phyloP scores from a whole-genome alignment of 305 asterid genomes.

The Fraxinus xanthoxyloides region DNA sequence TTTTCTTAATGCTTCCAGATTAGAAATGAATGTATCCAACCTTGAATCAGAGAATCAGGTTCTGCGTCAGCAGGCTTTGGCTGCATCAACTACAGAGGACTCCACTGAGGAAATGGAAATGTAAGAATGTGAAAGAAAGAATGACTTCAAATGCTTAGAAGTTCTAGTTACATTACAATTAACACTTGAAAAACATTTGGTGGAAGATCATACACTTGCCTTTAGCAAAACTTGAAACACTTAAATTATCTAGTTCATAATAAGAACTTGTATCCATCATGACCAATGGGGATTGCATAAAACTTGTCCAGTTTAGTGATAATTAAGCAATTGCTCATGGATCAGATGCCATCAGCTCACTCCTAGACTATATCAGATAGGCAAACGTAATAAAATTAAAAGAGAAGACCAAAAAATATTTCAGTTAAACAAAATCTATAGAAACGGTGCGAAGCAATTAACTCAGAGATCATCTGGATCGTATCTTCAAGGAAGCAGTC shows the following conservation, averaged over 20 bases:
- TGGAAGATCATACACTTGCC: slow-evolving; percentile 1
- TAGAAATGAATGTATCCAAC: slow-evolving; percentile 72
- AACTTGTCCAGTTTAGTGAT: background rate
- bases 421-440: slow-evolving; percentile 4
- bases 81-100: slow-evolving; percentile 72
- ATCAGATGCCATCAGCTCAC: background rate
- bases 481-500: slow-evolving; percentile 20
- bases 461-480: slow-evolving; percentile 11
- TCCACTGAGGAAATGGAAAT: slow-evolving; percentile 66
- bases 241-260: background rate
- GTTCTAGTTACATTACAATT: slow-evolving; percentile 1
- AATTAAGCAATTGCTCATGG: background rate
- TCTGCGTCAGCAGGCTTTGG: slow-evolving; percentile 91
- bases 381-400: slow-evolving; percentile 8
- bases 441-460: slow-evolving; percentile 7
- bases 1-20: slow-evolving; percentile 47
- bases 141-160: slow-evolving; percentile 15
- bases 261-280: background rate
- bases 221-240: background rate
- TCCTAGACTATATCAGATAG: background rate
- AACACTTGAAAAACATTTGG: slow-evolving; percentile 12
- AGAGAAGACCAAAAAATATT: background rate
- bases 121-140: slow-evolving; percentile 46
- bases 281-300: background rate
- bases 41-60: slow-evolving; percentile 95